Base-by-base conservation (phyloP, 257 asterid species). In the Przewalskia tangutica region DNA sequence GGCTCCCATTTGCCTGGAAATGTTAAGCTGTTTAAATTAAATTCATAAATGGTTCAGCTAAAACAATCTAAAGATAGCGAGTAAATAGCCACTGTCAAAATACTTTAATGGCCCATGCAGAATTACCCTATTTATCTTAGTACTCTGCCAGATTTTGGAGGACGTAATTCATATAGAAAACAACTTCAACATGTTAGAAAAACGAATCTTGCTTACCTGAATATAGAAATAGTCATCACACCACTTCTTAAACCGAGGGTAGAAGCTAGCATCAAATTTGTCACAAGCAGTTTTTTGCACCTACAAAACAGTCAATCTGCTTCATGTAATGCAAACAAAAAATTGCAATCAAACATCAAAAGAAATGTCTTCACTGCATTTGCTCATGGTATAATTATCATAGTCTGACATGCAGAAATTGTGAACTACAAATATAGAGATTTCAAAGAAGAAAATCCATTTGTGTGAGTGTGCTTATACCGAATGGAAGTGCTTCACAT, bases 201-300 rank as follows among this genome's bases (percentile, higher is more conserved):
- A 55, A 46, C 3, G 5, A 55, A 5, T 8, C 23, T n/a, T 81
- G 53, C 81, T n/a, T 82, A 95, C 98, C 98, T 92, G 91, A 83
- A 95, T 93, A 81, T 87, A 92, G 90, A 95, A 95, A 89, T 95
- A 95, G 88, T 95, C 97, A 87, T 95, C 99, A 85, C 99, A 95
- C 97, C 97, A 95, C 84, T 95, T 95, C 93, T 95, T 95, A 94
- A 95, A 95, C 62, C 85, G 90, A 77, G 99, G 99, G 83, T 95
- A 93, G 94, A 95, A 95, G 83, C 92, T 94, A 46, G 82, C 76
- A 68, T 93, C 91, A 86, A 92, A 95, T 87, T 93, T 91, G 89
- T 95, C 99, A 84, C 99, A 93, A 10, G 99, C 90, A 76, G 78
- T 83, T 88, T 95, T 95, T 84, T 95, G 98, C 67, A 91, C 97